Percentiles rank a stretch among this genome's conserved stretches.
Conservation (phyloP, 2,329 filamentous ascomycete species). For the Alternaria novae-zelandiae region DNA sequence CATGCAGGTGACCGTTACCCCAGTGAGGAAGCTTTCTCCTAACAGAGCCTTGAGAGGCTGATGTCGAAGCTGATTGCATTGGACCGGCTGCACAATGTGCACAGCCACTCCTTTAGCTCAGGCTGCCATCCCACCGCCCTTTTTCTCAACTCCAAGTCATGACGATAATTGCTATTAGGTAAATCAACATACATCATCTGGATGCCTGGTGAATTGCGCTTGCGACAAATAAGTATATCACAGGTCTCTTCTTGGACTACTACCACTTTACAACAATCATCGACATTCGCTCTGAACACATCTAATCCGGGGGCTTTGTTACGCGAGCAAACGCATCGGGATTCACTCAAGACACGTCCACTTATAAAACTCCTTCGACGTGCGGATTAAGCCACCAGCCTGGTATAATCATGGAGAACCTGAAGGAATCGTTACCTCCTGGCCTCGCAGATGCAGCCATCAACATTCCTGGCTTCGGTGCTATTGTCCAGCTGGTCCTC, state of each 20-base stretch:
- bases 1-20: background rate
- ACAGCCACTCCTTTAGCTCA: background rate
- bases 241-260: background rate
- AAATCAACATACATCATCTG: background rate
- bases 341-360: no score
- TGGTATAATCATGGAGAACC: background rate
- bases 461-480: slow-evolving; percentile 3
- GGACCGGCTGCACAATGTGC: background rate
- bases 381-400: no score
- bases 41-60: background rate
- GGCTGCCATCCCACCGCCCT: background rate
- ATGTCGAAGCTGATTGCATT: background rate
- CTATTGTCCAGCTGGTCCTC: slow-evolving; percentile 4
- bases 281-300: background rate
- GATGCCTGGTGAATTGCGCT: background rate
- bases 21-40: background rate
- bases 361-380: background rate
- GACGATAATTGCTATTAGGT: background rate
- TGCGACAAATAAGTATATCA: background rate
- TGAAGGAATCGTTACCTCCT: background rate
- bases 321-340: background rate
- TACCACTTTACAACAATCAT: background rate
- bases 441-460: slow-evolving; percentile 6
- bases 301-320: background rate
- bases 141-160: background rate